phyloP scores from a whole-genome alignment of 2,329 filamentous ascomycete species.

The Fusarium dimerum region DNA sequence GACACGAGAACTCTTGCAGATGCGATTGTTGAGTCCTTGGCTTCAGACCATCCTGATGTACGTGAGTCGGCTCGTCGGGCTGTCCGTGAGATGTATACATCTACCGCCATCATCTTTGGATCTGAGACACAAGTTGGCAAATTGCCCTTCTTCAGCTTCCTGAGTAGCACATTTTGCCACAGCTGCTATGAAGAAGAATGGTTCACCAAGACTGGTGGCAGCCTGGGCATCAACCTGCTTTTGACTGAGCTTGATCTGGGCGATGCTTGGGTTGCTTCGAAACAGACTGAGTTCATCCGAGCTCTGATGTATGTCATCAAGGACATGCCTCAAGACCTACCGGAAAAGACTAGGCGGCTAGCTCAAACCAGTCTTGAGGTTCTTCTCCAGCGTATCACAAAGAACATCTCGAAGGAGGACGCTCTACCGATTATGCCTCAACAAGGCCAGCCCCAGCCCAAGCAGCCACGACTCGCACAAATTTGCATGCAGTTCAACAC shows the following conservation, averaged over 20 bases:
- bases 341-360: slow-evolving; percentile 81
- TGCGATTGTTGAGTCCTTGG: slow-evolving; percentile 84
- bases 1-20: slow-evolving; percentile 87
- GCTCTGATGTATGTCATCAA: slow-evolving; percentile 98
- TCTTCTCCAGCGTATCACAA: slow-evolving; percentile 76
- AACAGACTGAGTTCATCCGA: slow-evolving; percentile 84
- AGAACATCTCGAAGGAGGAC: slow-evolving; percentile 79
- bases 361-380: slow-evolving; percentile 83
- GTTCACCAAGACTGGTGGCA: slow-evolving; percentile 96
- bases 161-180: slow-evolving; percentile 85
- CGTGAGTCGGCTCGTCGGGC: slow-evolving; percentile 80
- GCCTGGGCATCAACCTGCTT: slow-evolving; percentile 84
- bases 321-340: slow-evolving; percentile 92
- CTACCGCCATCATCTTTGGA: slow-evolving; percentile 78
- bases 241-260: slow-evolving; percentile 83
- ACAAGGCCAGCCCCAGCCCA: slow-evolving; percentile 46
- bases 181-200: slow-evolving; percentile 97
- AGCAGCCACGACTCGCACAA: slow-evolving; percentile 64
- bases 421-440: slow-evolving; percentile 39
- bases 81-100: slow-evolving; percentile 75
- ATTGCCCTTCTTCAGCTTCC: slow-evolving; percentile 80
- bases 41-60: slow-evolving; percentile 79
- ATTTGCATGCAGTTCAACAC: slow-evolving; percentile 84
- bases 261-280: slow-evolving; percentile 77
- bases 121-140: slow-evolving; percentile 69